Evolutionary conservation across 306 rosid species (phyloP), one percentile per base, ranked within the genome.

Genomic region (Fragaria ananassa): DNA sequence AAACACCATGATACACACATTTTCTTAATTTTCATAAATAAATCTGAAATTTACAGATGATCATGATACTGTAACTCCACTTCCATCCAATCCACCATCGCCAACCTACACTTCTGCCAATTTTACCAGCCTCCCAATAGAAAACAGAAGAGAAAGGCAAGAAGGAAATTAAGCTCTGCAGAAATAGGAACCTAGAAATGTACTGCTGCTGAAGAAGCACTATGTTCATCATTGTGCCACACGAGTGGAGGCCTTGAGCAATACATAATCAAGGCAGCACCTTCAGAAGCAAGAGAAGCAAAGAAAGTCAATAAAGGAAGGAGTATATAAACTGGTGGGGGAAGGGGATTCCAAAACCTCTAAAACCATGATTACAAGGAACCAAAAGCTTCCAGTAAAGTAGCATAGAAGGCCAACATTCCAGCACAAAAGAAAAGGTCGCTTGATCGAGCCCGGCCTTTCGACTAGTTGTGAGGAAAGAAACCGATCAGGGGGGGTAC

Each of bases 401-500:
- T 12, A n/a, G 37, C 31, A 64, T 51, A 51, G 13, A 68, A 69
- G n/a, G 37, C 46, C 68, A 58, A 72, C 70, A 35, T 50, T 53
- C 50, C 41, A 77, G 50, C 70, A 47, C 50, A 56, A 80, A 35
- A 77, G 58, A 46, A 77, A 63, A 60, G 72, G 25, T 11, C 10
- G 19, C 6, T 54, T 54, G 19, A 27, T 15, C 61, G 41, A 46
- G 12, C 13, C 37, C 21, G 64, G 66, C 61, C 45, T 65, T 71
- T 69, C 54, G 67, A 79, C 23, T 9, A 75, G 69, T 78, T 6
- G 62, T 56, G 81, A 68, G 41, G 62, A 51, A 71, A 81, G 68
- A 62, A 62, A 79, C 70, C 21, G 80, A 73, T 70, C 25, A 65
- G 70, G 71, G 8, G 31, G 2, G 74, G 14, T 76, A 42, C 23